Evolutionary conservation across 495 filamentous ascomycete genomes (phyloP).

Genomic region (Chaetomium fimeti): DNA sequence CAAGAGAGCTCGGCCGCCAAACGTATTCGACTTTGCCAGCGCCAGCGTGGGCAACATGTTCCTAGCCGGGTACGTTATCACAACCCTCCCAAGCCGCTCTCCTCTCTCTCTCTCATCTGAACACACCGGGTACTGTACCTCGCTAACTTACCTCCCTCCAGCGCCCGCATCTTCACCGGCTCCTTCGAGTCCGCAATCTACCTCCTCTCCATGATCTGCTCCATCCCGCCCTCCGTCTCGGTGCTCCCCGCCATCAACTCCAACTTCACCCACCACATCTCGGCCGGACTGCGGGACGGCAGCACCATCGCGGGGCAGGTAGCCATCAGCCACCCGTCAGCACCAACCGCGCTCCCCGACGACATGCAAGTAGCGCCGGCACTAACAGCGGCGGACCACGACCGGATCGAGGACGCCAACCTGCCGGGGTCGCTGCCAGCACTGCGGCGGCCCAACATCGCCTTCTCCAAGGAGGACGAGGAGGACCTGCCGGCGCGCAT

Average conservation of each 20-base stretch:
- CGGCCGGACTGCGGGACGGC: conserved; percentile 72
- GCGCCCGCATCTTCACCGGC: conserved; percentile 76
- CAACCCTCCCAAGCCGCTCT: background rate
- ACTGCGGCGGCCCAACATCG: conserved; percentile 74
- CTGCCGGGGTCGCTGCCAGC: conserved; percentile 80
- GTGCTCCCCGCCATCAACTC: conserved; percentile 90
- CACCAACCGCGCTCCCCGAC: conserved; percentile 50
- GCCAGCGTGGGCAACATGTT: conserved; percentile 95
- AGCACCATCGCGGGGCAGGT: conserved; percentile 88
- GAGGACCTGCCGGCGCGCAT: conserved; percentile 74
- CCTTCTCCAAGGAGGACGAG: conserved; percentile 66
- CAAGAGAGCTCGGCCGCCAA: conserved; percentile 73
- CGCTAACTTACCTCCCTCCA: conserved; percentile 12
- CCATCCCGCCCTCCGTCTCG: conserved; percentile 67
- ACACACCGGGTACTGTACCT: background rate
- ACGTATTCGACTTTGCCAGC: conserved; percentile 81
- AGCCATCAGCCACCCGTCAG: conserved; percentile 81
- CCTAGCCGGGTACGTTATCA: conserved; percentile 58
- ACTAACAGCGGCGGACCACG: conserved; percentile 33
- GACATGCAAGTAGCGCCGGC: conserved; percentile 34
- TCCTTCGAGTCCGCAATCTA: conserved; percentile 81
- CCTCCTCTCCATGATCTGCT: conserved; percentile 75
- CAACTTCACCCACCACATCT: conserved; percentile 93
- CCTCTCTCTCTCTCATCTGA: too few species aligned
- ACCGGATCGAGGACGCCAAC: conserved; percentile 73